phyloP scores from a whole-genome alignment of 192 early-diverging fungal genomes.

The Rhizophagus clarus region DNA sequence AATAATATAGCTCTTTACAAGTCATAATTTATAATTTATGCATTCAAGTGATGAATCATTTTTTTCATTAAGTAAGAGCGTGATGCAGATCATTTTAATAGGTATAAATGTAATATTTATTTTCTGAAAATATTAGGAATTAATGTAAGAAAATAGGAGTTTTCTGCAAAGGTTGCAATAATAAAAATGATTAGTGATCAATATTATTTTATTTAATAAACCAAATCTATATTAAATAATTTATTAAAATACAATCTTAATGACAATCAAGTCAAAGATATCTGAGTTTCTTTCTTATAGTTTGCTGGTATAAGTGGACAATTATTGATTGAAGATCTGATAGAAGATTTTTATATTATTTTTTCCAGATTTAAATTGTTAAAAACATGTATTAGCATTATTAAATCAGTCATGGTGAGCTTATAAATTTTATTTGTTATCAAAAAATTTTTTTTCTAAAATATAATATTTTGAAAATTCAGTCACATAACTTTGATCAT shows the following conservation, averaged over 20 bases:
- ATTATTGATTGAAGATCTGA: constrained; percentile 27
- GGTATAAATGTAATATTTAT: constrained; percentile 22
- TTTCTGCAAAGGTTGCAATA: constrained; percentile 6
- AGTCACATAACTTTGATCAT: background rate
- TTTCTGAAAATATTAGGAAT: constrained; percentile 27
- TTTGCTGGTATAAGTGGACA: constrained; percentile 30
- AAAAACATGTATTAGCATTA: constrained; percentile 4
- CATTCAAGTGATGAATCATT: constrained; percentile 28
- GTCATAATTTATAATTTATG: constrained; percentile 28
- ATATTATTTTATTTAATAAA: constrained; percentile 11
- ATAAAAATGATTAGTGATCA: constrained; percentile 14
- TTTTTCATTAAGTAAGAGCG: constrained; percentile 18
- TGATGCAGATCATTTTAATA: background rate
- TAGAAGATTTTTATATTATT: constrained; percentile 27
- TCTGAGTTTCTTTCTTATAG: constrained; percentile 32
- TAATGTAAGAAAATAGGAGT: constrained; percentile 31
- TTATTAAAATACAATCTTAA: constrained; percentile 23
- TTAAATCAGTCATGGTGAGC: constrained; percentile 26
- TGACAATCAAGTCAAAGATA: constrained; percentile 28
- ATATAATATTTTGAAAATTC: too few species aligned
- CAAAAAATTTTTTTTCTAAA: background rate
- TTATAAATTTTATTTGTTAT: constrained; percentile 25
- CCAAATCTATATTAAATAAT: constrained; percentile 35
- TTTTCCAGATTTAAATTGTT: constrained; percentile 30
- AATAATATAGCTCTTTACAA: constrained; percentile 19